phyloP scores from a whole-genome alignment of 768 basidiomycete genomes.

The Mycena vitilis region DNA sequence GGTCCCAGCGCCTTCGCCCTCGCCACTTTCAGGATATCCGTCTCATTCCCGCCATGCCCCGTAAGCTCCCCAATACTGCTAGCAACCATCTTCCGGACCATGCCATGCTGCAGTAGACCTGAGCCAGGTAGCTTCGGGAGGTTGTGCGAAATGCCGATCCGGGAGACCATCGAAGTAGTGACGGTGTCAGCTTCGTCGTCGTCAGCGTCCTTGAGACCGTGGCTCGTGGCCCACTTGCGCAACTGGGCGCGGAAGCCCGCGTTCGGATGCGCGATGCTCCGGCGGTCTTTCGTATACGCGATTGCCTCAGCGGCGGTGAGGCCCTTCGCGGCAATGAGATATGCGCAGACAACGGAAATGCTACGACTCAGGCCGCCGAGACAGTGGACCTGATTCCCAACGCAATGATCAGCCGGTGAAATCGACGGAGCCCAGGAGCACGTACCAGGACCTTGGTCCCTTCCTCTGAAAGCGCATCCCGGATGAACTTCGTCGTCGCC shows the following conservation, averaged over 20 bases:
- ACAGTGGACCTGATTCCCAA: conserved; percentile 59
- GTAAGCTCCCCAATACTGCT: conserved; percentile 16
- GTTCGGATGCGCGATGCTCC: conserved; percentile 57
- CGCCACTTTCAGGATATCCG: conserved; percentile 21
- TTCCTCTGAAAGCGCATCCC: conserved; percentile 52
- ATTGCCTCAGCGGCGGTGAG: conserved; percentile 57
- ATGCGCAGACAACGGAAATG: conserved; percentile 63
- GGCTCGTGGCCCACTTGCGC: conserved; percentile 44
- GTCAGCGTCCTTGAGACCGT: conserved; percentile 8
- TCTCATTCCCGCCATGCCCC: conserved; percentile 24
- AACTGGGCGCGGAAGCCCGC: conserved; percentile 57
- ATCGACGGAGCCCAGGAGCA: neutral
- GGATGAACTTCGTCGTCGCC: conserved; percentile 60
- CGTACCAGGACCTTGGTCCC: conserved; percentile 55
- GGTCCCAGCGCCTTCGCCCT: conserved; percentile 31
- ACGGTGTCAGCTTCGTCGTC: conserved; percentile 7
- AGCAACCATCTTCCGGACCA: conserved; percentile 23
- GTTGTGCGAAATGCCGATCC: conserved; percentile 11
- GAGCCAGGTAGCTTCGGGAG: conserved; percentile 23
- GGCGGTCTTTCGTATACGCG: conserved; percentile 49
- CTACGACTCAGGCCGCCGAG: conserved; percentile 62
- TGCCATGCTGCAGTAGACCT: conserved; percentile 17
- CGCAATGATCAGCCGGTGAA: neutral
- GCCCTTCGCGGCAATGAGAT: conserved; percentile 48
- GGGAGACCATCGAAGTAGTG: neutral